phyloP scores from a whole-genome alignment of 768 basidiomycete genomes.

The Hypholoma fasciculare region DNA sequence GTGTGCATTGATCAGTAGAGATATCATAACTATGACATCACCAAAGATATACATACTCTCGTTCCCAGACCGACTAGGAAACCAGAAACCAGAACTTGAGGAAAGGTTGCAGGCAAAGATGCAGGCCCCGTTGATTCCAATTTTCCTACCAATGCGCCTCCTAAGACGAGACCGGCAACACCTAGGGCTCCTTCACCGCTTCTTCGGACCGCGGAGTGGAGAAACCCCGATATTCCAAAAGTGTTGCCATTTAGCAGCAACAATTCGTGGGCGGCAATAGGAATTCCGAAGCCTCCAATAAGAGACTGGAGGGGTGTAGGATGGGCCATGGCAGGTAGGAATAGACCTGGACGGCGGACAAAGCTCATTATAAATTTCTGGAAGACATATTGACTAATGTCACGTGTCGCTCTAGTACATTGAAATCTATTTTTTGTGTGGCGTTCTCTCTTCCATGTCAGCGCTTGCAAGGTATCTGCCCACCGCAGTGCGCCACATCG shows the following conservation, averaged over 20 bases:
- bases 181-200: slow-evolving; percentile 40
- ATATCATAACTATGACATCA: neutral
- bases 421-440: slow-evolving; percentile 2
- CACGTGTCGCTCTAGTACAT: neutral
- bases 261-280: slow-evolving; percentile 52
- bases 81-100: slow-evolving; percentile 43
- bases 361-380: neutral
- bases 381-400: slow-evolving; percentile 11
- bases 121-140: slow-evolving; percentile 36
- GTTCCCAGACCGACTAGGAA: slow-evolving; percentile 59
- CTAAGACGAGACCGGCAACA: slow-evolving; percentile 46
- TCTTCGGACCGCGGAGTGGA: slow-evolving; percentile 51
- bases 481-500: slow-evolving; percentile 33
- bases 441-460: slow-evolving; percentile 19
- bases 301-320: slow-evolving; percentile 53
- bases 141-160: slow-evolving; percentile 44
- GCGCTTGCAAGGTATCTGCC: slow-evolving; percentile 38
- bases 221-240: slow-evolving; percentile 63
- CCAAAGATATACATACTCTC: slow-evolving; percentile 36
- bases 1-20: neutral
- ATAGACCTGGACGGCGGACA: neutral
- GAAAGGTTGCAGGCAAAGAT: slow-evolving; percentile 23
- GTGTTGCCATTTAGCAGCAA: slow-evolving; percentile 54
- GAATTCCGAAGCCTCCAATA: slow-evolving; percentile 53
- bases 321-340: slow-evolving; percentile 29